A percentile compares a stretch with the other conserved stretches of the same genome.
Conservation (phyloP, 2,329 filamentous ascomycete genomes). For the Aspergillus transmontanensis region DNA sequence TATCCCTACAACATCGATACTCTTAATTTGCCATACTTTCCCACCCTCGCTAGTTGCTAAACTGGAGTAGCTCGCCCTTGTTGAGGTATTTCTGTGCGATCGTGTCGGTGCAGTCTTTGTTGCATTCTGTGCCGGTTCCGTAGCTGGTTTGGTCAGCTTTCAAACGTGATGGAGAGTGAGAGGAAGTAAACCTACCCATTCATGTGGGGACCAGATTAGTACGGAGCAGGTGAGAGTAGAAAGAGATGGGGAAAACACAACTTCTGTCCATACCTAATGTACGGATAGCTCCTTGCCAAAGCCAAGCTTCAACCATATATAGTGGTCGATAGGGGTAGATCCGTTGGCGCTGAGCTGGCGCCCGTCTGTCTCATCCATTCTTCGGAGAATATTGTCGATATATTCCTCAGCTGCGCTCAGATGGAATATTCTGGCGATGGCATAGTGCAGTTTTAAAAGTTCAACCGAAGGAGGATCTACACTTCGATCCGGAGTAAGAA, state of each 20-base stretch:
- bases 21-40: conserved; percentile 41
- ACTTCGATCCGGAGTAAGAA: neutral
- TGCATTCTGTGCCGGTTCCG: conserved; percentile 48
- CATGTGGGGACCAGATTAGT: conserved; percentile 40
- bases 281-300: too few relatives aligned
- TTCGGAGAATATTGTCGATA: neutral
- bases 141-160: conserved; percentile 17
- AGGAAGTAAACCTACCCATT: conserved; percentile 24
- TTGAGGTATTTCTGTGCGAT: conserved; percentile 44
- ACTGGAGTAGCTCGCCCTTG: conserved; percentile 41
- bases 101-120: conserved; percentile 43
- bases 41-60: conserved; percentile 37
- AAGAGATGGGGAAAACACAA: too few relatives aligned
- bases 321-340: conserved; percentile 7
- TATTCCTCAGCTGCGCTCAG: neutral
- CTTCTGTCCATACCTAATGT: too few relatives aligned
- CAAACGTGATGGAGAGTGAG: too few relatives aligned
- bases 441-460: neutral
- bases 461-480: neutral
- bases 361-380: neutral
- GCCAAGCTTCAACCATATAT: conserved; percentile 6
- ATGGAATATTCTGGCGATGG: neutral
- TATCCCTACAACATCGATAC: conserved; percentile 31
- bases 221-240: too few relatives aligned
- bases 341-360: conserved; percentile 6